A percentile compares a stretch with the other conserved stretches of the same genome.
Evolutionary conservation across 2,329 filamentous ascomycete genomes (phyloP).

Genomic region (Sporothrix brasiliensis): DNA sequence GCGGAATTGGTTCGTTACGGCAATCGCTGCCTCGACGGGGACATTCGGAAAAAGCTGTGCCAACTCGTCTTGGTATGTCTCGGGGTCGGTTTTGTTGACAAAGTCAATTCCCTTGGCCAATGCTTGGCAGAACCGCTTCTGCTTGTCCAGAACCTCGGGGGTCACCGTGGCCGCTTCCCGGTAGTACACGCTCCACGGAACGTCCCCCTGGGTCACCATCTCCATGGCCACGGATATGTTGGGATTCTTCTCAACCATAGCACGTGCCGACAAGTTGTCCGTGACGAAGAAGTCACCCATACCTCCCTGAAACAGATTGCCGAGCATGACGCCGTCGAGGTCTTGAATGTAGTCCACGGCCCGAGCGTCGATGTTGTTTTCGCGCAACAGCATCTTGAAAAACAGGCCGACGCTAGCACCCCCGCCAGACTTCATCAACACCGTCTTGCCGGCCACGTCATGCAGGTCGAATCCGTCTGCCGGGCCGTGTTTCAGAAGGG

Average conservation of each 20-base stretch:
- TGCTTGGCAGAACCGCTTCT: neutral
- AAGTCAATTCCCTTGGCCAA: neutral
- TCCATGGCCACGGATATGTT: neutral
- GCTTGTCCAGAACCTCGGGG: neutral
- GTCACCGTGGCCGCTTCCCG: neutral
- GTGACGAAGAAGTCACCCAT: slow-evolving; percentile 34
- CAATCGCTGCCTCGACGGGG: slow-evolving; percentile 30
- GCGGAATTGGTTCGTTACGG: slow-evolving; percentile 32
- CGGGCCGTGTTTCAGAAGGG: slow-evolving; percentile 23
- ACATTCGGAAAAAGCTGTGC: slow-evolving; percentile 2
- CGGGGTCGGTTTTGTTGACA: neutral
- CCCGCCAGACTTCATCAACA: slow-evolving; percentile 5
- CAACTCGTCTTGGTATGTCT: neutral
- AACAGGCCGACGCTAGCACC: slow-evolving; percentile 1
- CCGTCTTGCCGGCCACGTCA: neutral
- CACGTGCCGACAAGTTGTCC: slow-evolving; percentile 32
- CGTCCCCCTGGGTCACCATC: neutral
- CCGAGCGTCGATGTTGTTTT: slow-evolving; percentile 1
- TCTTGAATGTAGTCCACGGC: neutral
- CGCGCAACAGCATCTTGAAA: slow-evolving; percentile 10
- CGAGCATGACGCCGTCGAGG: slow-evolving; percentile 33
- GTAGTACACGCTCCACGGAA: slow-evolving; percentile 8
- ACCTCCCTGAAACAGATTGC: slow-evolving; percentile 31
- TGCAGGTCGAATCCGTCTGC: neutral
- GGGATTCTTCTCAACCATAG: neutral